Evolutionary conservation across 2,329 filamentous ascomycete genomes (phyloP).

Genomic region (Aspergillus flavus): DNA sequence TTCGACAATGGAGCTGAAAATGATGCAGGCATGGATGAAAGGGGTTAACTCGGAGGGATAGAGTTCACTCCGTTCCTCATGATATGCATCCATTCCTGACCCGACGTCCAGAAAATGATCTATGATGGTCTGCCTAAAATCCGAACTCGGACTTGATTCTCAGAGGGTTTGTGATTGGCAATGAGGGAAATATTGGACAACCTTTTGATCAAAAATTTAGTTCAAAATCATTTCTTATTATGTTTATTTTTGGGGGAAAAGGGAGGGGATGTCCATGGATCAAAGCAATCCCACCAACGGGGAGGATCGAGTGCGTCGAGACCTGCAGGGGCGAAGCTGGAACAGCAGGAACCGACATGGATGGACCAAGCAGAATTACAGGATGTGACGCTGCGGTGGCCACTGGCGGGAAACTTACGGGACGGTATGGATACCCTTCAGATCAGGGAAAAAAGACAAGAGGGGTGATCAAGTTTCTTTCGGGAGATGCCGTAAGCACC

Average conservation of each 20-base stretch:
- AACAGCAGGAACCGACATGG: neutral
- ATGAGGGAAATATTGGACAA: neutral
- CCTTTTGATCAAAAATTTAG: neutral
- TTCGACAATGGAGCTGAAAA: neutral
- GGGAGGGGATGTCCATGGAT: neutral
- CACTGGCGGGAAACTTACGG: neutral
- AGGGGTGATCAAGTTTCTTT: neutral
- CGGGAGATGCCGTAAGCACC: conserved; percentile 12
- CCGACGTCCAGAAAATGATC: neutral
- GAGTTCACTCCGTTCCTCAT: neutral
- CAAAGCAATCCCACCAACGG: neutral
- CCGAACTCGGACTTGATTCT: neutral
- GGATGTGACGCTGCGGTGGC: neutral
- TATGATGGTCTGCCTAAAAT: neutral
- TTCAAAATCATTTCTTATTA: neutral
- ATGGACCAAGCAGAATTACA: neutral
- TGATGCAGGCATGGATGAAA: neutral
- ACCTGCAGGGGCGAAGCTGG: conserved; percentile 2
- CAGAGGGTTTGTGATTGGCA: neutral
- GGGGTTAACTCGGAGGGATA: neutral
- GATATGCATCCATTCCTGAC: neutral
- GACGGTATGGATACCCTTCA: neutral
- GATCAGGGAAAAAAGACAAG: neutral
- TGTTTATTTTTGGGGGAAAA: neutral
- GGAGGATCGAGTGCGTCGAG: neutral